phyloP scores from a whole-genome alignment of 768 basidiomycete species.

The Termitomyces sp. region DNA sequence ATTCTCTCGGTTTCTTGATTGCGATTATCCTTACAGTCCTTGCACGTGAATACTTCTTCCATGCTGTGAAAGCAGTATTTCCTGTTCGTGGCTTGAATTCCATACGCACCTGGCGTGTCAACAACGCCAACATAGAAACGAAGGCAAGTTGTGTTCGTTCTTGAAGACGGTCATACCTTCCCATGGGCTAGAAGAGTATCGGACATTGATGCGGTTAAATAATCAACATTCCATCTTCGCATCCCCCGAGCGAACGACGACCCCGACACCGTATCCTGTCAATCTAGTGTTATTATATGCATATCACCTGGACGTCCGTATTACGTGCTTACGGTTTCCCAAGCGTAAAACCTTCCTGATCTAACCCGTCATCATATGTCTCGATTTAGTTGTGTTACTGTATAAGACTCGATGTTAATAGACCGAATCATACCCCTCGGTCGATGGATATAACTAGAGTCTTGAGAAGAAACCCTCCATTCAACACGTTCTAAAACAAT shows the following conservation, averaged over 20 bases:
- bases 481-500: conserved; percentile 34
- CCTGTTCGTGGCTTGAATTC: conserved; percentile 6
- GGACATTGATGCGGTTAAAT: too few relatives aligned
- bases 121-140: conserved; percentile 39
- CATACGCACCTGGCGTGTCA: conserved; percentile 47
- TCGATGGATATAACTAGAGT: conserved; percentile 39
- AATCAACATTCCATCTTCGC: conserved; percentile 12
- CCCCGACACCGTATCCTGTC: conserved; percentile 14
- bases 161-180: conserved; percentile 22
- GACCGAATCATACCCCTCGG: conserved; percentile 31
- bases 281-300: conserved; percentile 8
- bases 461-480: conserved; percentile 30
- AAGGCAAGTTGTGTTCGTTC: conserved; percentile 40
- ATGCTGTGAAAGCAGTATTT: conserved; percentile 31
- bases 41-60: conserved; percentile 31
- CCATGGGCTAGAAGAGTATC: conserved; percentile 25
- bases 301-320: not conserved
- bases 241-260: conserved; percentile 14
- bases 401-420: conserved; percentile 13
- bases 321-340: conserved; percentile 18
- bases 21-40: conserved; percentile 17
- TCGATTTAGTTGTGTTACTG: not conserved
- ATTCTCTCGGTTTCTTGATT: too few relatives aligned
- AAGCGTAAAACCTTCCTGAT: conserved; percentile 5
- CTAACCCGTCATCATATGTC: not conserved